Conservation (phyloP, 2,329 filamentous ascomycete species). For the Cladosporium cucumerinum region DNA sequence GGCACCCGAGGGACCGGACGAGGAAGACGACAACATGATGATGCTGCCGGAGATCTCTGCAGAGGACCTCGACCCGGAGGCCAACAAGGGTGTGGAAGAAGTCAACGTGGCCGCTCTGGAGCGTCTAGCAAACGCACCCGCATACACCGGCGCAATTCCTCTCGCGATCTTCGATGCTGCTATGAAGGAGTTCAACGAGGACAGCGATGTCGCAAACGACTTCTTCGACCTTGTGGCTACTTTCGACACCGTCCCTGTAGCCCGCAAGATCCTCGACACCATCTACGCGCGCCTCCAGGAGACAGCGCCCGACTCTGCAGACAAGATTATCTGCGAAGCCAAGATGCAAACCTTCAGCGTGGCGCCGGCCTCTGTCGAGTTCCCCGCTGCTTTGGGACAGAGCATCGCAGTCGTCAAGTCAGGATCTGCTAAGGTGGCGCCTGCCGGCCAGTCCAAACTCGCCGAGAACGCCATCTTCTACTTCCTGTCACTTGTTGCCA, state of each 20-base stretch:
- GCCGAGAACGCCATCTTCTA: constrained; percentile 48
- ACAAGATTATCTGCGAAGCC: constrained; percentile 65
- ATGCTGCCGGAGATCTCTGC: constrained; percentile 57
- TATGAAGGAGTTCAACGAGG: constrained; percentile 69
- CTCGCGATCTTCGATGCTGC: constrained; percentile 87
- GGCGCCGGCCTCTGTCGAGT: constrained; percentile 61
- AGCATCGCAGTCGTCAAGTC: constrained; percentile 62
- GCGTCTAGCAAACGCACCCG: constrained; percentile 68
- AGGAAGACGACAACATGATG: constrained; percentile 54
- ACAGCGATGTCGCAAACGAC: constrained; percentile 59
- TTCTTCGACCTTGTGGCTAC: constrained; percentile 78
- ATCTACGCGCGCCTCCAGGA: constrained; percentile 61
- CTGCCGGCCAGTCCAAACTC: constrained; percentile 35
- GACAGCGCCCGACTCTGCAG: constrained; percentile 52
- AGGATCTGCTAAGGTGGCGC: constrained; percentile 39
- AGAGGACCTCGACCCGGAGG: constrained; percentile 59
- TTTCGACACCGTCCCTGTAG: constrained; percentile 65
- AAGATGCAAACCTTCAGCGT: constrained; percentile 67
- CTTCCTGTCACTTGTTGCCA: constrained; percentile 46
- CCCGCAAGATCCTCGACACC: constrained; percentile 66
- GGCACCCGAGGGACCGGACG: constrained; percentile 38
- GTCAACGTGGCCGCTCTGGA: constrained; percentile 57
- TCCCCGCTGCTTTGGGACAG: constrained; percentile 67
- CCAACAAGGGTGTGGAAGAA: constrained; percentile 47
- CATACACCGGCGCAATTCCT: constrained; percentile 88